Evolutionary conservation across 352 stramenopile species (phyloP).

Genomic region (Phytophthora litchii): DNA sequence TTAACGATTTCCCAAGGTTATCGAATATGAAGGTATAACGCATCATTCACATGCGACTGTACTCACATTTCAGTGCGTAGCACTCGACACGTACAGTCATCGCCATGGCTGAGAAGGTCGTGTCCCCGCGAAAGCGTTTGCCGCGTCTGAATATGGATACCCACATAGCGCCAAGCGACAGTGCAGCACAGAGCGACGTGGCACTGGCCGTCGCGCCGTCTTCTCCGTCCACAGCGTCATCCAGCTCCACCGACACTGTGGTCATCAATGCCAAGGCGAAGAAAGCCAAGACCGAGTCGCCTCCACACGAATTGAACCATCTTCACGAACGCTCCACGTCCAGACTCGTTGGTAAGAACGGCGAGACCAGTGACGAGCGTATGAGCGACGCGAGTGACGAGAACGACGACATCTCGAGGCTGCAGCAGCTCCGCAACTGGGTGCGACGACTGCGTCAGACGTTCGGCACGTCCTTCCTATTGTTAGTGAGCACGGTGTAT

Average conservation of each 20-base stretch:
- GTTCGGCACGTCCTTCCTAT: conserved; percentile 73
- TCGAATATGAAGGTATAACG: background rate
- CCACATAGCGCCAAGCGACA: background rate
- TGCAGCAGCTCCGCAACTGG: conserved; percentile 60
- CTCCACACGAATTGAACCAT: conserved; percentile 2
- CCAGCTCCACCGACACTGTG: conserved; percentile 21
- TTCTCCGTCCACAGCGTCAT: conserved; percentile 33
- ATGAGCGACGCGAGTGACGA: conserved; percentile 20
- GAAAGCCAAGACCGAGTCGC: conserved; percentile 20
- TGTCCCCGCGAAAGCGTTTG: conserved; percentile 38
- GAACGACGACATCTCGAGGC: conserved; percentile 33
- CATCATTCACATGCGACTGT: background rate
- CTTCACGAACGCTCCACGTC: conserved; percentile 26
- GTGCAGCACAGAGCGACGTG: conserved; percentile 10
- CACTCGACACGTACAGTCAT: conserved; percentile 9
- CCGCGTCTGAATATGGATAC: conserved; percentile 30
- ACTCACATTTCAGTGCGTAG: background rate
- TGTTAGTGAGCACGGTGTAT: conserved; percentile 88
- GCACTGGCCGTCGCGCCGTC: conserved; percentile 13
- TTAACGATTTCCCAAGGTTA: too few relatives aligned
- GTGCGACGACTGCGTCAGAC: conserved; percentile 55
- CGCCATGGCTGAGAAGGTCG: conserved; percentile 7
- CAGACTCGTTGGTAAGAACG: conserved; percentile 20
- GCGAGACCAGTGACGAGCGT: conserved; percentile 9
- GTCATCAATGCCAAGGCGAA: conserved; percentile 8